Percentiles rank a stretch among this genome's conserved stretches.
phyloP scores from a whole-genome alignment of 139 green algal genomes.

The Chlamydomonas eustigma region DNA sequence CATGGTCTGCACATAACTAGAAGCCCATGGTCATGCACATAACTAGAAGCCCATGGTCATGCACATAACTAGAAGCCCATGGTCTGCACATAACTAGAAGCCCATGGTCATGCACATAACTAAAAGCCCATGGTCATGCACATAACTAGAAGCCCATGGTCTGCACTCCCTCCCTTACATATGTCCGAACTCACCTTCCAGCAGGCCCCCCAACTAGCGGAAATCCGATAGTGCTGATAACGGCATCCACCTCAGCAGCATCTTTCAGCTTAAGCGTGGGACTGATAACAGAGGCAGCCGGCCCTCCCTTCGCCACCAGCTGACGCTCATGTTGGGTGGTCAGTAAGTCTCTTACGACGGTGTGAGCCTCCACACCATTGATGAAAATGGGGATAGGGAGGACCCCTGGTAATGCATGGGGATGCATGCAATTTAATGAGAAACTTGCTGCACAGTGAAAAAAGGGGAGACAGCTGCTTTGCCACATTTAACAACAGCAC shows the following conservation, averaged over 20 bases:
- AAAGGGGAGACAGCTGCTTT: too few relatives aligned
- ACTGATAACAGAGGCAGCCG: conserved; percentile 13
- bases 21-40: too few relatives aligned
- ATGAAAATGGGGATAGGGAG: conserved; percentile 91
- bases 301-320: not conserved
- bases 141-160: not conserved
- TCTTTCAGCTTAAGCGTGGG: conserved; percentile 36
- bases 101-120: too few relatives aligned
- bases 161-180: not conserved
- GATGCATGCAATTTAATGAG: too few relatives aligned
- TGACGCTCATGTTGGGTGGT: conserved; percentile 63
- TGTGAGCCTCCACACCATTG: conserved; percentile 94
- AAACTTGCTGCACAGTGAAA: too few relatives aligned
- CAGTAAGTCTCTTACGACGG: conserved; percentile 84
- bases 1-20: too few relatives aligned
- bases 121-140: too few relatives aligned
- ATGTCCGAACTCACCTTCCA: not conserved
- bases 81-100: too few relatives aligned
- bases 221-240: conserved; percentile 92
- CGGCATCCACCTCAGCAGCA: conserved; percentile 71
- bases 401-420: too few relatives aligned
- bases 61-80: too few relatives aligned
- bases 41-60: too few relatives aligned
- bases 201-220: conserved; percentile 83
- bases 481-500: too few relatives aligned